Evolutionary conservation across 768 basidiomycete species (phyloP).

Genomic region (Pisolithus orientalis): DNA sequence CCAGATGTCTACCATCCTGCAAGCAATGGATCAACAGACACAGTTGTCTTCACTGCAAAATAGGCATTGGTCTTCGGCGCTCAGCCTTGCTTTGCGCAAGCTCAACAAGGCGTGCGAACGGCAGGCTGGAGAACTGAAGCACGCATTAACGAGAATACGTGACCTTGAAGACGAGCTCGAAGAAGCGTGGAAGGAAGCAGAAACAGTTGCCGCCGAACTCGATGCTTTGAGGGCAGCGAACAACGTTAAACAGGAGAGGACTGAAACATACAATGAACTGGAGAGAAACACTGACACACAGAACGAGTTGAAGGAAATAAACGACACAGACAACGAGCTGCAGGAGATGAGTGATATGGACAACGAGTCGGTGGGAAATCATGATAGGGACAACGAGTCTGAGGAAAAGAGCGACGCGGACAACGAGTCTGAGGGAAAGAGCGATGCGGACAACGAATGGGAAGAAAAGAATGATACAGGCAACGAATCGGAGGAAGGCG

Average conservation of each 20-base stretch:
- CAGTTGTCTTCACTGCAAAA: conserved; percentile 60
- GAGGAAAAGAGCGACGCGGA: too few relatives aligned
- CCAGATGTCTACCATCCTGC: conserved; percentile 50
- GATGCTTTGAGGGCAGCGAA: conserved; percentile 48
- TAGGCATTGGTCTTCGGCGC: conserved; percentile 67
- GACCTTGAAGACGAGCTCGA: conserved; percentile 65
- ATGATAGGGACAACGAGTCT: too few relatives aligned
- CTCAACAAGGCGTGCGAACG: conserved; percentile 69
- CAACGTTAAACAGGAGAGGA: conserved; percentile 16
- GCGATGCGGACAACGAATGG: conserved; percentile 15
- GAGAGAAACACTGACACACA: not conserved
- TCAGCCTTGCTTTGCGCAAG: conserved; percentile 74
- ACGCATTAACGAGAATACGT: conserved; percentile 40
- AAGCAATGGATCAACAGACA: conserved; percentile 53
- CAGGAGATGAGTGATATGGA: too few relatives aligned
- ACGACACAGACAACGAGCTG: too few relatives aligned
- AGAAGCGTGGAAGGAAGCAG: conserved; percentile 78
- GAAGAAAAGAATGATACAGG: conserved; percentile 13
- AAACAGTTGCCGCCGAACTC: conserved; percentile 64
- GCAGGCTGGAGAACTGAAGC: conserved; percentile 51
- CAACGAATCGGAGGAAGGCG: conserved; percentile 11
- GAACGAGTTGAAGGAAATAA: too few relatives aligned
- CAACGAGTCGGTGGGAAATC: too few relatives aligned
- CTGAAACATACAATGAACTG: conserved; percentile 14
- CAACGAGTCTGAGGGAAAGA: conserved; percentile 1